Base-by-base conservation (phyloP, 768 basidiomycete species). In the Mycena polygramma region DNA sequence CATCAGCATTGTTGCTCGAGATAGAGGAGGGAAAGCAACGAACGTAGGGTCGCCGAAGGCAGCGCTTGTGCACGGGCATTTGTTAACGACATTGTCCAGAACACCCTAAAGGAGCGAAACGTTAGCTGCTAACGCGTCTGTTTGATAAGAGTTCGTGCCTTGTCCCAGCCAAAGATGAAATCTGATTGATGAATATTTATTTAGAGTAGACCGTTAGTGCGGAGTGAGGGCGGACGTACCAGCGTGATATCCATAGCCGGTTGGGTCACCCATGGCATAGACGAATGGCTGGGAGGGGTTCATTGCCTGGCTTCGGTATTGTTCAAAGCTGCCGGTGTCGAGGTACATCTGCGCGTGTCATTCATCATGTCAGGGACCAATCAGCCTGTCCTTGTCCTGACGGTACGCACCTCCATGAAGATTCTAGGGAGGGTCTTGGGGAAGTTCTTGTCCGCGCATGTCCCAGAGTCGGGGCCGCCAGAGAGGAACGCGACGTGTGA, bases 231-330 rank as follows among this genome's bases (percentile, higher is more conserved):
- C 41, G 26, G 17, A 74, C 83, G 51, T 68, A 87, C 86, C 88
- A 37, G 84, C 88, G 76, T 88, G 88, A 72, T 88, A 85, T 75
- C 90, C 90, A 74, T 88, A 89, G 13, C 90, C 90, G 45, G 89
- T 90, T 14, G 85, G 84, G 74, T 92, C 91, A 43, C 91, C 91
- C 70, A 55, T 36, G 13, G 77, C 83, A 37, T 83, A 88, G 80
- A 89, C 88, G 71, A 87, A 88, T 37, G 88, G 88, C 73, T 88
- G 87, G 19, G 77, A 75, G 0, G 85, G 68, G 74, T 88, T 83
- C 83, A 78, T 84, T 2, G 88, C 86, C 58, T 86, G 79, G 58
- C 75, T 75, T 45, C 84, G 81, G 26, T 78, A 51, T 5, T 60
- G 69, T 46, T 84, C 80, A 53, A 86, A 84, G 24, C 76, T 69